Percentiles rank a stretch among this genome's conserved stretches.
Conservation (phyloP, 805 yeast species). For the Ogataea wickerhamii region DNA sequence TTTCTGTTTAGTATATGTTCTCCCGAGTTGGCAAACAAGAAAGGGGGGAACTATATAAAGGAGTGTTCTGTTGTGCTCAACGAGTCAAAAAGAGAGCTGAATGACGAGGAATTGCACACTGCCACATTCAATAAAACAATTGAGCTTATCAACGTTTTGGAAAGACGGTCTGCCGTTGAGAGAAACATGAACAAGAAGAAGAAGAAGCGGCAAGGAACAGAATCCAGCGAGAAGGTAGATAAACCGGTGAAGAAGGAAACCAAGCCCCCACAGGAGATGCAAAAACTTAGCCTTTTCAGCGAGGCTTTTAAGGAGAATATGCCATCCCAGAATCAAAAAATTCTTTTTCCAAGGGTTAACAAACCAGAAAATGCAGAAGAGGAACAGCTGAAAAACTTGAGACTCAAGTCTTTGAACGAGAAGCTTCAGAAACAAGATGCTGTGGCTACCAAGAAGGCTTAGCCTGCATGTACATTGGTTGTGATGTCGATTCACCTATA, state of each 20-base stretch:
- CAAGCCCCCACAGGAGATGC: not conserved
- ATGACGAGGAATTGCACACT: slow-evolving; percentile 57
- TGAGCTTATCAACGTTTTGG: slow-evolving; percentile 53
- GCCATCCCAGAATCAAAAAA: slow-evolving; percentile 2
- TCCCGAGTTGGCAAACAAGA: slow-evolving; percentile 60
- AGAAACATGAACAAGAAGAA: slow-evolving; percentile 40
- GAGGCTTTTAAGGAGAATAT: slow-evolving; percentile 22
- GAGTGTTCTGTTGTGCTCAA: slow-evolving; percentile 61
- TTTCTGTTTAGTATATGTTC: slow-evolving; percentile 63
- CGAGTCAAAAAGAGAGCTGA: slow-evolving; percentile 57
- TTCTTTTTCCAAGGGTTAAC: slow-evolving; percentile 10
- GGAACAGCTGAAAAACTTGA: slow-evolving; percentile 13
- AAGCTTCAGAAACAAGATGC: slow-evolving; percentile 13
- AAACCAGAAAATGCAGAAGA: slow-evolving; percentile 3
- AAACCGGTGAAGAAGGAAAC: slow-evolving; percentile 7
- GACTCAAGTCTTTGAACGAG: slow-evolving; percentile 23
- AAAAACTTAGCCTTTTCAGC: slow-evolving; percentile 19
- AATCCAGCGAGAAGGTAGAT: not conserved
- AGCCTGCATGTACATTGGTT: too few species aligned
- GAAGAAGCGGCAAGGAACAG: slow-evolving; percentile 1
- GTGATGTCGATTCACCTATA: too few species aligned
- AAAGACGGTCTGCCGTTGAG: slow-evolving; percentile 67
- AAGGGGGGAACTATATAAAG: slow-evolving; percentile 68
- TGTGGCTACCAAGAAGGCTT: too few species aligned
- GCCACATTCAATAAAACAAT: slow-evolving; percentile 60